Percentiles rank a stretch among this genome's conserved stretches.
Conservation (phyloP, 2,329 filamentous ascomycete species). For the Apiospora arundinis region DNA sequence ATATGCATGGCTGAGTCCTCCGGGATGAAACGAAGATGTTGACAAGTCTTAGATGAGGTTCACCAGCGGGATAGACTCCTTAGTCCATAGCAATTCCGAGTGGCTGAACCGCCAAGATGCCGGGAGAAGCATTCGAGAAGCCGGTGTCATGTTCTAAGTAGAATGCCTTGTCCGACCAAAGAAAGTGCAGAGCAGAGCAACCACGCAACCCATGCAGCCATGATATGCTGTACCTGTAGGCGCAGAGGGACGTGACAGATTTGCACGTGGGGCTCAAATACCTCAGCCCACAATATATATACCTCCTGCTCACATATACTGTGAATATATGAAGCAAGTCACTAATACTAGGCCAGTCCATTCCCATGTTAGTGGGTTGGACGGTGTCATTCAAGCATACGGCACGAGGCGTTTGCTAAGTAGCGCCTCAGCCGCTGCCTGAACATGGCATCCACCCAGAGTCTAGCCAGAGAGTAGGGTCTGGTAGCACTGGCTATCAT, state of each 20-base stretch:
- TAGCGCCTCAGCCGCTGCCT: neutral
- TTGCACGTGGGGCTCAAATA: neutral
- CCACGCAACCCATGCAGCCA: neutral
- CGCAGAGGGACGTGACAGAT: neutral
- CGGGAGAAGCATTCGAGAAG: constrained; percentile 16
- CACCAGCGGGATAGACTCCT: neutral
- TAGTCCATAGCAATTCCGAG: neutral
- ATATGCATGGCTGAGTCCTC: constrained; percentile 19
- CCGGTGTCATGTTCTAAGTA: neutral
- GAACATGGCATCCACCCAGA: neutral
- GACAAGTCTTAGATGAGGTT: neutral
- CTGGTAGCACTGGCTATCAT: neutral
- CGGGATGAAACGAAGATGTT: constrained; percentile 15
- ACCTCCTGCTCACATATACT: neutral
- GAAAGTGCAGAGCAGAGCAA: neutral
- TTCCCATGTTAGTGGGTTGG: neutral
- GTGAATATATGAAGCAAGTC: neutral
- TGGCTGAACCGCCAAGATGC: constrained; percentile 12
- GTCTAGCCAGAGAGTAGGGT: neutral
- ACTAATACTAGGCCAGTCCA: neutral
- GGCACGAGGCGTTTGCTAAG: neutral
- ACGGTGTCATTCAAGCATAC: constrained; percentile 1
- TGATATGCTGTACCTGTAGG: constrained; percentile 7
- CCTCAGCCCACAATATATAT: neutral
- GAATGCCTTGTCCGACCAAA: neutral